Evolutionary conservation across 1,284 basidiomycete genomes (phyloP).

Genomic region (Apiotrichum laibachii): DNA sequence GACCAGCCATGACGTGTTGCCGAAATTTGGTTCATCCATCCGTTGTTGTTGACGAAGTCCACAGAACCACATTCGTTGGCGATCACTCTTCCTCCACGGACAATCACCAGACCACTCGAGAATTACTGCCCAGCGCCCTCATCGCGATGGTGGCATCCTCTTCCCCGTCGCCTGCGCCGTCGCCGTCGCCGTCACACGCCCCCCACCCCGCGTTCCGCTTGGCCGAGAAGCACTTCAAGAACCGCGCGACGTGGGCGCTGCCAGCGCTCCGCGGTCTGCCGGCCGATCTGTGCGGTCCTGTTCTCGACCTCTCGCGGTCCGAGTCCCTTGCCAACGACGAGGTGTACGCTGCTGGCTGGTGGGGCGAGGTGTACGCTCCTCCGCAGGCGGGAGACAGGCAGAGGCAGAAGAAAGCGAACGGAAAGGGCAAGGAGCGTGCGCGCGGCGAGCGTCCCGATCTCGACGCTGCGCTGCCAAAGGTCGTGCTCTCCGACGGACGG

Average conservation of each 20-base stretch:
- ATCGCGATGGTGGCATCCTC: neutral
- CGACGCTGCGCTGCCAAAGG: neutral
- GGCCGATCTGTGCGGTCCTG: slow-evolving; percentile 8
- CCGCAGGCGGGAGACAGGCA: neutral
- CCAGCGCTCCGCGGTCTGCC: slow-evolving; percentile 29
- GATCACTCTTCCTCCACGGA: no score
- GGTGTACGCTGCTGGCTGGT: slow-evolving; percentile 48
- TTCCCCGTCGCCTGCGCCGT: neutral
- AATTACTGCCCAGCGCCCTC: neutral
- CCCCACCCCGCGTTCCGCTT: slow-evolving; percentile 43
- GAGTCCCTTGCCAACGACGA: slow-evolving; percentile 32
- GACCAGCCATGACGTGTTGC: no score
- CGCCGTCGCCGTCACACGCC: neutral
- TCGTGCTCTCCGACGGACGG: slow-evolving; percentile 29
- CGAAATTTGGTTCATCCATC: no score
- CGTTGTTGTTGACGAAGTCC: no score
- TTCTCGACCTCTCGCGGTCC: slow-evolving; percentile 46
- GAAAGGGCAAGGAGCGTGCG: slow-evolving; percentile 28
- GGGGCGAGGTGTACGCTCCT: slow-evolving; percentile 22
- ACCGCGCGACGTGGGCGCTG: slow-evolving; percentile 26
- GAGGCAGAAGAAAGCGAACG: slow-evolving; percentile 5
- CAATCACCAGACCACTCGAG: no score
- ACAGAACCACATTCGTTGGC: no score
- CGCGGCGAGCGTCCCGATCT: slow-evolving; percentile 31
- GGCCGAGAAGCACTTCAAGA: slow-evolving; percentile 51